Evolutionary conservation across 768 basidiomycete species (phyloP).

Genomic region (Termitomyces sp.): DNA sequence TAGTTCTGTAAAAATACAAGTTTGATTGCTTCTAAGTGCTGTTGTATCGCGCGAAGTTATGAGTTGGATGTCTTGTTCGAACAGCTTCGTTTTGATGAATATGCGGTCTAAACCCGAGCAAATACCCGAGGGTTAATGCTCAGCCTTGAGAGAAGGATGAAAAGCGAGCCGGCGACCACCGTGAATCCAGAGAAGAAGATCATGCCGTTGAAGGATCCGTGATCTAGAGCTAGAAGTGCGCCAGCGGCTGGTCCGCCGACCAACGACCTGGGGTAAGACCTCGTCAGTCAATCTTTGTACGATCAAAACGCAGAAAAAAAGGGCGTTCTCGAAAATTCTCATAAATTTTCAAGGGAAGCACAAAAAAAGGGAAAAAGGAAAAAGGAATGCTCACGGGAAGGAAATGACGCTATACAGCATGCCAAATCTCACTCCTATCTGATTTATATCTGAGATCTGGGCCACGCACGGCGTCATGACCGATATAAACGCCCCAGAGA

Average conservation of each 20-base stretch:
- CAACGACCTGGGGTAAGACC: conserved; percentile 46
- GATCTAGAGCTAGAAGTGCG: conserved; percentile 37
- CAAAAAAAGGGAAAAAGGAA: neutral
- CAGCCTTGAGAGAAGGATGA: conserved; percentile 47
- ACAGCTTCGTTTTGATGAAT: neutral
- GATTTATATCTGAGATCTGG: conserved; percentile 52
- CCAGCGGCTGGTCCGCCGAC: conserved; percentile 63
- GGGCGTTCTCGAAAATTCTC: neutral
- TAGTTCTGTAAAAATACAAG: conserved; percentile 1
- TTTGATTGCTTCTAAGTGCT: neutral
- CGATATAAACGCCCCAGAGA: conserved; percentile 64
- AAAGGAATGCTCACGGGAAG: conserved; percentile 48
- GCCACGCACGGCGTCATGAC: conserved; percentile 64
- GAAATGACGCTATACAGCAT: conserved; percentile 60
- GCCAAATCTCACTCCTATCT: conserved; percentile 61
- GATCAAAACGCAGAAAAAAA: neutral
- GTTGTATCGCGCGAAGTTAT: neutral
- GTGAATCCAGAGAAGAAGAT: conserved; percentile 57
- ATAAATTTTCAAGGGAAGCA: neutral
- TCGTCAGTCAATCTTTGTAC: neutral
- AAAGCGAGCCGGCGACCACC: conserved; percentile 51
- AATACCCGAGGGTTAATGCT: conserved; percentile 36
- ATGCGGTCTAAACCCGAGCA: conserved; percentile 28
- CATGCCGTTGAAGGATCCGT: conserved; percentile 44
- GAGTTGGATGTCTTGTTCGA: neutral